These are phyloP conservation scores for Suhomyces bribrorum DNA, from an alignment of 1,139 yeast species.

Conservation along the genomic window DNA sequence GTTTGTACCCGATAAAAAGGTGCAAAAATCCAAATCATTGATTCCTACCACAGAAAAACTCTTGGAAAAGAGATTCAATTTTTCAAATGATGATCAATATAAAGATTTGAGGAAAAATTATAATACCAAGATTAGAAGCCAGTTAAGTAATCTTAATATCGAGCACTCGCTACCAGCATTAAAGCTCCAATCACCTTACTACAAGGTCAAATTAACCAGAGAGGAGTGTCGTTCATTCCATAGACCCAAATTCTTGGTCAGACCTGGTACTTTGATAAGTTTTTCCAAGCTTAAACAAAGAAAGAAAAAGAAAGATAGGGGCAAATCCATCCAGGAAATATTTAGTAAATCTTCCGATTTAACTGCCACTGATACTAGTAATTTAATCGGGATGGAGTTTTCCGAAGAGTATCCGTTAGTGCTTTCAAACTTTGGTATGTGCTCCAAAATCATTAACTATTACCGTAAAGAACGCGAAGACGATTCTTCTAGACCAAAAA, in stretches of 20 bases:
- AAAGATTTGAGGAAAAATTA: constrained; percentile 81
- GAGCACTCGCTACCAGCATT: constrained; percentile 92
- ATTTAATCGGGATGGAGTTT: constrained; percentile 79
- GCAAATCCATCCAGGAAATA: constrained; percentile 74
- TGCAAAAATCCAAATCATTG: constrained; percentile 23
- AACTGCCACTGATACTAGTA: constrained; percentile 81
- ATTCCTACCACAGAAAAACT: constrained; percentile 53
- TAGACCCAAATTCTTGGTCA: constrained; percentile 69
- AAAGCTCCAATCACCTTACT: constrained; percentile 86
- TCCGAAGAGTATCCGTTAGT: constrained; percentile 88
- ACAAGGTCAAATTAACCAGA: constrained; percentile 73
- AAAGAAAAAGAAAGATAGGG: constrained; percentile 87
- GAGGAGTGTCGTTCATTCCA: constrained; percentile 79
- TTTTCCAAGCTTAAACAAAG: constrained; percentile 78
- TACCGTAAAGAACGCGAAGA: constrained; percentile 82
- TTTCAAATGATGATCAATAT: constrained; percentile 87
- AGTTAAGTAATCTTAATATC: constrained; percentile 85
- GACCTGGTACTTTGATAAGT: constrained; percentile 75
- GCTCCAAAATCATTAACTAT: constrained; percentile 87
- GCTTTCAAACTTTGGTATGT: constrained; percentile 92
- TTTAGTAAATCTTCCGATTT: constrained; percentile 73
- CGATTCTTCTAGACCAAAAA: constrained; percentile 84
- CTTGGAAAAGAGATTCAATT: constrained; percentile 61
- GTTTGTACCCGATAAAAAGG: constrained; percentile 52
- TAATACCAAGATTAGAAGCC: constrained; percentile 89